Evolutionary conservation across 2,329 filamentous ascomycete genomes (phyloP), one percentile per base, ranked within the genome.

Genomic region (Verticillium zaregamsianum): DNA sequence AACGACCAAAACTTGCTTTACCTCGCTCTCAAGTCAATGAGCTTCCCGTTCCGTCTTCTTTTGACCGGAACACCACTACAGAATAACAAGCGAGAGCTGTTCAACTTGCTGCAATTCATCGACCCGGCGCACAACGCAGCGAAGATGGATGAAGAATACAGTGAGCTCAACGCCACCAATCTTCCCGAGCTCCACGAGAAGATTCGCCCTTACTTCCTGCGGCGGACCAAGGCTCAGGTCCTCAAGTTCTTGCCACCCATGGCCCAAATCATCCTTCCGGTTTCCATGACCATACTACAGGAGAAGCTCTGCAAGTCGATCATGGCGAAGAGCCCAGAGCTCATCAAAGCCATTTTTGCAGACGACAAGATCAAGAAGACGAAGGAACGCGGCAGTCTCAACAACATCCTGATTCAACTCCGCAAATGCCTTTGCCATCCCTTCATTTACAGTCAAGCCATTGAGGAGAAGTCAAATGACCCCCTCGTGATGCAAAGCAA

Each of bases 291-390:
- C 2, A 82, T 92, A 15, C 80, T 99, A 14, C 96, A 99, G 72
- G 95, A 97, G 79, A 95, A 92, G 71, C 82, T 99, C 0, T 97
- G 95, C 78, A 95, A 93, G 71, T 96, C 91, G 2, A 97, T 99
- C 68, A 85, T 99, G 68, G 87, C 91, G 15, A 95, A 96, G 74
- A 97, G 96, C 64, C 90, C 93, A 0, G 86, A 96, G 59, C 83
- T 99, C 9, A 93, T 99, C 71, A 90, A 89, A 66, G 86, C 93
- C 0, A 92, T 99, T 55, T 93, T 98, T 68, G 87, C 87, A 7
- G 84, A 88, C 37, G 81, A 81, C 55, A 86, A 83, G 65, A 77
- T 92, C 58, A 91, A 88, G 68, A 91, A 88, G 68, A 80, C 83
- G 32, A 83, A 82, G 17, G 93, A 98, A 63, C 86, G 90, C 6